phyloP scores from a whole-genome alignment of 768 basidiomycete species.

The Tulasnella sp. region DNA sequence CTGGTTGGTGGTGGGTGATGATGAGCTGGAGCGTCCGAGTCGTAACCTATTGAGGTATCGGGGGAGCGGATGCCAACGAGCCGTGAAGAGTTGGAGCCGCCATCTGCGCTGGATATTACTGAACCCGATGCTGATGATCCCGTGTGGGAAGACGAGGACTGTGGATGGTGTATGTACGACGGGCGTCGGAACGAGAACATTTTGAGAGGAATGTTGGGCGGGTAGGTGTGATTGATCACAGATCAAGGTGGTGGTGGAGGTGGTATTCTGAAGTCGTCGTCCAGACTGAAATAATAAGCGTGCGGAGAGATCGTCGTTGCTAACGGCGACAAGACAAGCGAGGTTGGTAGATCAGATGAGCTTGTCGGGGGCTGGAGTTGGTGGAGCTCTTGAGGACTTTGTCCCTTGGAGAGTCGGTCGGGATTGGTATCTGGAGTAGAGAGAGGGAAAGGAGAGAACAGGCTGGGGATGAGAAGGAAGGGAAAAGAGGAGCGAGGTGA shows the following conservation, averaged over 20 bases:
- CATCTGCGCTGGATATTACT: slow-evolving; percentile 6
- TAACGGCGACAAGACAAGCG: not conserved
- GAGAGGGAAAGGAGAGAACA: not conserved
- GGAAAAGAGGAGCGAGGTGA: not conserved
- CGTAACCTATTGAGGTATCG: slow-evolving; percentile 6
- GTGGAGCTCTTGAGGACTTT: not conserved
- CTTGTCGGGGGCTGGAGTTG: not conserved
- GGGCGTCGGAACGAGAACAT: slow-evolving; percentile 17
- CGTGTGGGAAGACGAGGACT: slow-evolving; percentile 6
- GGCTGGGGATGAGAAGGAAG: not conserved
- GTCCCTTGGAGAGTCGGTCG: not conserved
- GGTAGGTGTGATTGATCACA: not conserved
- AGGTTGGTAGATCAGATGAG: not conserved
- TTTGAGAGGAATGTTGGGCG: not conserved
- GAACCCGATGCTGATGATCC: slow-evolving; percentile 14
- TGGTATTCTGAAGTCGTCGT: not conserved
- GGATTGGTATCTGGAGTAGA: not conserved
- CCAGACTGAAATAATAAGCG: slow-evolving; percentile 2
- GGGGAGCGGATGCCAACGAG: not conserved
- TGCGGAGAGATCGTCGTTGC: not conserved
- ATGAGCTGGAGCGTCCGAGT: not conserved
- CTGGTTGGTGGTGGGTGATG: not conserved
- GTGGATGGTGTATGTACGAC: slow-evolving; percentile 8
- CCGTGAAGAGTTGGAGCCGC: not conserved
- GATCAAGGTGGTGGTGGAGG: not conserved